phyloP scores from a whole-genome alignment of 108 stramenopile species.

The Cyclostephanos tholiformis region DNA sequence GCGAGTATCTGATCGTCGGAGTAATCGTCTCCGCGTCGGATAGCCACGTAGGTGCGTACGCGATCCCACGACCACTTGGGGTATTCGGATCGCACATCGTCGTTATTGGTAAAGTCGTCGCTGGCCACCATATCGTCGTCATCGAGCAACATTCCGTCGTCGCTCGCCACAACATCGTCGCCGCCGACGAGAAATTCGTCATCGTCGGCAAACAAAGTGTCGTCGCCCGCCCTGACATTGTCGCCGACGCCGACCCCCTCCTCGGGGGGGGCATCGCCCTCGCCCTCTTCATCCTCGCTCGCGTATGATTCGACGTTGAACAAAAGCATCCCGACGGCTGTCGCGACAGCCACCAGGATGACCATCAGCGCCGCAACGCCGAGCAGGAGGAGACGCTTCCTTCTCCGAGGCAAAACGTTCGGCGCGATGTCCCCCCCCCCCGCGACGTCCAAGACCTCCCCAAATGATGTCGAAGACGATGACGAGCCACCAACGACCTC shows the following conservation, averaged over 20 bases:
- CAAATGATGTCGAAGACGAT: no score
- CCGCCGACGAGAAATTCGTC: not conserved
- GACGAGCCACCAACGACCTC: no score
- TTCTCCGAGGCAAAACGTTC: no score
- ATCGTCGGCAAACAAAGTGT: not conserved
- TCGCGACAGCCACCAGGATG: no score
- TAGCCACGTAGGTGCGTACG: constrained; percentile 33
- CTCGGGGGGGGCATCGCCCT: not conserved
- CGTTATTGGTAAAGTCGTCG: not conserved
- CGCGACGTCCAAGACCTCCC: no score
- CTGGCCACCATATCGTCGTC: not conserved
- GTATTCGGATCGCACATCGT: constrained; percentile 6
- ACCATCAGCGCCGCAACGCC: no score
- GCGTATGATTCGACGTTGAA: no score
- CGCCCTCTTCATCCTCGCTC: no score
- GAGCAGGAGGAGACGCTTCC: no score
- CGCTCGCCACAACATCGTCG: not conserved
- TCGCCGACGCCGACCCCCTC: not conserved
- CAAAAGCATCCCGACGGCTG: no score
- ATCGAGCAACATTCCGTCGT: not conserved
- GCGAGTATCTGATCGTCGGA: constrained; percentile 27
- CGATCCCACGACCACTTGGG: constrained; percentile 44
- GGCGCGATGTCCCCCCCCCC: no score
- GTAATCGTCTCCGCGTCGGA: constrained; percentile 31
- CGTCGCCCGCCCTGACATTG: not conserved